These are phyloP conservation scores for Diversispora eburnea DNA, from an alignment of 192 early-diverging fungal genomes.

Conservation along the genomic window DNA sequence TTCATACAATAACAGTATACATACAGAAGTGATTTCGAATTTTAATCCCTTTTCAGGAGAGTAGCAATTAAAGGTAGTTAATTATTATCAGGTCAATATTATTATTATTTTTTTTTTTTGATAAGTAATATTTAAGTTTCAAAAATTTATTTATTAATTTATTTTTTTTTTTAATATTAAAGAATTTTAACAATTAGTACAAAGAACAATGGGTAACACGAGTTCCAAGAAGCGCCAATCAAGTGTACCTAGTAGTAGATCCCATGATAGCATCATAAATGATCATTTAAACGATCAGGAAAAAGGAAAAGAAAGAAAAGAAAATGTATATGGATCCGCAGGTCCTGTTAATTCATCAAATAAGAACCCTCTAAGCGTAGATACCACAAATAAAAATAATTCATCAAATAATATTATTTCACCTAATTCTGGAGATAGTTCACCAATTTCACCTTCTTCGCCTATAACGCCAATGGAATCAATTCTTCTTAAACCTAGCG, in stretches of 20 bases:
- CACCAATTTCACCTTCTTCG: constrained; percentile 15
- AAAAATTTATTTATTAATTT: background rate
- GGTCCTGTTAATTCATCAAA: background rate
- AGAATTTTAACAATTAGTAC: background rate
- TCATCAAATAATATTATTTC: background rate
- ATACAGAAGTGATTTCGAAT: background rate
- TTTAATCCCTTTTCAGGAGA: background rate
- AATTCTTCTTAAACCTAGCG: constrained; percentile 11
- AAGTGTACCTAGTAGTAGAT: background rate
- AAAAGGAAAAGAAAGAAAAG: constrained; percentile 4
- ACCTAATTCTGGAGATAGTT: constrained; percentile 3
- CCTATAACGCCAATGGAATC: constrained; percentile 24
- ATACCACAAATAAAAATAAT: background rate
- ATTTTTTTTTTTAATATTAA: background rate
- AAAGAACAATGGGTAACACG: background rate
- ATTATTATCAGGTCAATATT: too few species aligned
- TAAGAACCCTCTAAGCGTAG: background rate
- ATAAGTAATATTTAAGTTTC: background rate
- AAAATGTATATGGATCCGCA: background rate
- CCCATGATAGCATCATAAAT: background rate
- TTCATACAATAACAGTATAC: background rate
- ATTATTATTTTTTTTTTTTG: too few species aligned
- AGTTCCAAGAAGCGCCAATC: constrained; percentile 5
- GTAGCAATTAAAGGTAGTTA: background rate
- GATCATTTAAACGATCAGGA: background rate